Evolutionary conservation across 2,329 filamentous ascomycete genomes (phyloP), one percentile per base, ranked within the genome.

Genomic region (Fusarium albidum): DNA sequence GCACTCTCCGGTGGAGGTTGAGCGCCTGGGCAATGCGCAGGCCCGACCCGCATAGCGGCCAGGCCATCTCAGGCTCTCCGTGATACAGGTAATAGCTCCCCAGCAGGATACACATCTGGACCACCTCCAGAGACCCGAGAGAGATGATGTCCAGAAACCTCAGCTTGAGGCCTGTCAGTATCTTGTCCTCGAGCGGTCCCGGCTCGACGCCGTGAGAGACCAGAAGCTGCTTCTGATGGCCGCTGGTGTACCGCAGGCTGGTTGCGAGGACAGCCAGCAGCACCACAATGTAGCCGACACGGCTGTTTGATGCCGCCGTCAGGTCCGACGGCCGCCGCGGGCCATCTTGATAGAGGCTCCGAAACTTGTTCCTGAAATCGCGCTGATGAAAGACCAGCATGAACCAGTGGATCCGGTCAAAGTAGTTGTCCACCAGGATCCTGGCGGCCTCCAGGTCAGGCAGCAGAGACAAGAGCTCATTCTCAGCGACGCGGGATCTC

Each of bases 391-490:
- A 74, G 6, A 75, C 58, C 5, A 74, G 54, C 49, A 71, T 71
- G 49, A 74, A 75, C 73, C 73, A 75, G 32, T 75, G 73, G 0
- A 70, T 64, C n/a, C 68, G 64, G 42, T 74, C 69, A 54, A 75
- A 75, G 40, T 74, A 75, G 18, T 26, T 74, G 32, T 73, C 67
- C 6, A 74, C 63, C 9, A 74, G 55, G 12, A 69, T 18, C 11
- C 41, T 28, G 6, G 65, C 64, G 3, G 59, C 62, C 15, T 71
- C 57, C 8, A 56, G 54, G 3, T 49, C 29, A 2, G 70, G 66
- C 1, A 73, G 48, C 6, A 68, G 21, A 2, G 59, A 48, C 8
- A 33, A 10, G 9, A 65, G 35, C 27, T 59, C 49, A 7, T 28
- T 15, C 12, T 39, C 40, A 12, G 44, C 33, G 26, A 43, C 14